Evolutionary conservation across 140 eudicot species (phyloP), one percentile per base, ranked within the genome.

Genomic region (Cichorium intybus): DNA sequence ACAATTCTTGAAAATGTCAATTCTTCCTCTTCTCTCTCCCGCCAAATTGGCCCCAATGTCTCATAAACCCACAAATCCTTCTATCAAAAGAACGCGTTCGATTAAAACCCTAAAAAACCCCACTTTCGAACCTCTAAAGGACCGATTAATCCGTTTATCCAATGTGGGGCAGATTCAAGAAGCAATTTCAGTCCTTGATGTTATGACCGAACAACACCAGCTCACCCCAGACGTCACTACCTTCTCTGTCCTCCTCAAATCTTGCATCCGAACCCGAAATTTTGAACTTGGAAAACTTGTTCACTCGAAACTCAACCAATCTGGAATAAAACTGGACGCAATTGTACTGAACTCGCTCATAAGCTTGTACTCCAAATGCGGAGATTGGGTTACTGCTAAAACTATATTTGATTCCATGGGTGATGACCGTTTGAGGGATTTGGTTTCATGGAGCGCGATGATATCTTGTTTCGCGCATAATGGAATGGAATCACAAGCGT

Each of bases 371-470:
- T 79, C 93, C 10, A 86, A 90, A 76, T 76, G 56, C 22, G 87
- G 93, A 20, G 95, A 87, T 56, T 84, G 80, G 89, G 62, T 16
- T 1, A 81, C 80, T 0, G 97, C 93, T 6, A 73, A 79, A 66
- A n/a, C 64, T 18, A 75, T 90, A 24, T 90, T 86, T 27, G 75
- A 72, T 37, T 41, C 47, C 41, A 86, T 86, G 97, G 83, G 65
- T 15, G 80, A 49, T 69, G 35, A 60, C 26, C 7, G 16, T 27
- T 37, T 55, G 3, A 70, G 80, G 69, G 91, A 89, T 55, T 59
- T 86, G 79, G 97, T 87, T 43, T 74, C 95, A 2, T 90, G 93
- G 93, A 87, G 87, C 57, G 87, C 95, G 10, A 79, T 90, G 81
- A 84, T 90, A 15, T 84, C 89, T 2, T 77, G 95, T 28, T 90